Conservation (phyloP, 1,284 basidiomycete species). For the Sporisorium iseilematis-ciliati region DNA sequence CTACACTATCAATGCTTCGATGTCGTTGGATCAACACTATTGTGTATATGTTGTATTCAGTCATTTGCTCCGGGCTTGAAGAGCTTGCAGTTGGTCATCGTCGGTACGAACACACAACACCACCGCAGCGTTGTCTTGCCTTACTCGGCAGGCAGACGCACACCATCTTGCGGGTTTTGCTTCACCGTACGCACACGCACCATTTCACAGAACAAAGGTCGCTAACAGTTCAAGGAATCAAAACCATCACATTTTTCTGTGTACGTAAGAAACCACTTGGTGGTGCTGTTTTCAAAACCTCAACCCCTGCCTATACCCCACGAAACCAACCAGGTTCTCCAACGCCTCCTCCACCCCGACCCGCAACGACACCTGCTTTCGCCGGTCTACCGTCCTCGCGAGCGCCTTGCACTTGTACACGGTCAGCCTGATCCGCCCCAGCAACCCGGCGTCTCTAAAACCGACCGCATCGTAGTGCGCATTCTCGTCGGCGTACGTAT, state of each 20-base stretch:
- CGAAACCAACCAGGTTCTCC: slow-evolving; percentile 88
- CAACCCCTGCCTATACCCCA: slow-evolving; percentile 77
- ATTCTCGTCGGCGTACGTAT: slow-evolving; percentile 93
- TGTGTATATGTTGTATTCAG: no score
- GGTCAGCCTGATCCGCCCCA: slow-evolving; percentile 18
- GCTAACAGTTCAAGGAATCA: no score
- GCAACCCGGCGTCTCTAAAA: slow-evolving; percentile 77
- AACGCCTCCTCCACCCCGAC: slow-evolving; percentile 72
- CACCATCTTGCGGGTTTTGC: no score
- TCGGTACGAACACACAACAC: no score
- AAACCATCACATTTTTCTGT: no score
- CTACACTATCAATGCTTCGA: slow-evolving; percentile 43
- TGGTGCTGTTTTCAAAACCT: slow-evolving; percentile 23
- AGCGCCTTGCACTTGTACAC: slow-evolving; percentile 35
- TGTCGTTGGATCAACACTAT: background rate
- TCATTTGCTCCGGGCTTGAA: no score
- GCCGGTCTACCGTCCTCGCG: slow-evolving; percentile 70
- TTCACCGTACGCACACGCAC: no score
- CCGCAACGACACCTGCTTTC: slow-evolving; percentile 71
- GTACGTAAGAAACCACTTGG: no score
- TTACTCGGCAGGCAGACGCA: no score
- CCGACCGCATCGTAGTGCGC: slow-evolving; percentile 79
- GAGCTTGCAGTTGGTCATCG: no score
- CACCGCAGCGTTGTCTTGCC: no score
- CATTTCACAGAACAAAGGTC: no score